Conservation (phyloP, 148 eudicot species). For the Selenicereus undatus region DNA sequence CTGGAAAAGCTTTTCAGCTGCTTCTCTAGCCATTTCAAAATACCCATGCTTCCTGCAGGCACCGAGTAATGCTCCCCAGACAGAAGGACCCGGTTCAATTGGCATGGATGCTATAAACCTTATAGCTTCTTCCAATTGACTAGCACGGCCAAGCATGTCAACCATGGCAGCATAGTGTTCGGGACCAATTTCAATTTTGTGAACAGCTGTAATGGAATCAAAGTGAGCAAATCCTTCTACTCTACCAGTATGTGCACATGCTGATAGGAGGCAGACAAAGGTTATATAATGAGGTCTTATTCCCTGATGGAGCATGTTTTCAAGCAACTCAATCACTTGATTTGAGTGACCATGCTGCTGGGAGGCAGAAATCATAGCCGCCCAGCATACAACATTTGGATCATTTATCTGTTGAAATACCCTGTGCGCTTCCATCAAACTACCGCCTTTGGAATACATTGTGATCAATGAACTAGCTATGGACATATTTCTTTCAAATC, state of each 20-base stretch:
- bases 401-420: constrained; percentile 32
- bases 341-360: constrained; percentile 33
- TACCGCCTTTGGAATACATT: constrained; percentile 51
- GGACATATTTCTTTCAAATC: constrained; percentile 29
- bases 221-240: constrained; percentile 48
- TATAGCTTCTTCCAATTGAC: constrained; percentile 49
- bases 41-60: constrained; percentile 47
- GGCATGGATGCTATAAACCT: constrained; percentile 47
- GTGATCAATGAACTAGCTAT: constrained; percentile 41
- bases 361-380: constrained; percentile 37
- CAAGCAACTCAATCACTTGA: constrained; percentile 28
- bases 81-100: constrained; percentile 39
- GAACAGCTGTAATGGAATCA: constrained; percentile 29
- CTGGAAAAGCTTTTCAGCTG: constrained; percentile 31
- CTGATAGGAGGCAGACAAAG: constrained; percentile 45
- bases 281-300: constrained; percentile 42
- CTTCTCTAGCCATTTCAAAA: constrained; percentile 40
- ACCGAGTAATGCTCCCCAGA: constrained; percentile 56
- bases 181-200: constrained; percentile 34
- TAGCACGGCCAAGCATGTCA: constrained; percentile 60
- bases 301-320: constrained; percentile 27
- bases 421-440: constrained; percentile 34
- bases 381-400: constrained; percentile 27
- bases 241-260: constrained; percentile 51
- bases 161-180: constrained; percentile 57